phyloP scores from a whole-genome alignment of 495 filamentous ascomycete genomes.

The Hypoxylon subgilvum region DNA sequence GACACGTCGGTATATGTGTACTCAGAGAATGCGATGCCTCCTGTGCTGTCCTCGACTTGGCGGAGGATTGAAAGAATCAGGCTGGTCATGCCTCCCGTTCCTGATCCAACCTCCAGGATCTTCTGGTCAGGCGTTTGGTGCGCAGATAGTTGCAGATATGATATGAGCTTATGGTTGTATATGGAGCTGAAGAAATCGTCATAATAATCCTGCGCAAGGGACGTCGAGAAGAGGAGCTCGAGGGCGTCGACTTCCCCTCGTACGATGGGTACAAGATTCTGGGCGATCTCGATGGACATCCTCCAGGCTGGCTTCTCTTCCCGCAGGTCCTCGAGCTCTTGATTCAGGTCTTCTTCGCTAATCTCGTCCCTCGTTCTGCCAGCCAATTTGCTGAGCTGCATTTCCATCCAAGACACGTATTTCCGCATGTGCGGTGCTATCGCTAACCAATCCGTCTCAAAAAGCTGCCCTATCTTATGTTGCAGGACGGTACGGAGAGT shows the following conservation, averaged over 20 bases:
- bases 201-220: slow-evolving; percentile 37
- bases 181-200: slow-evolving; percentile 31
- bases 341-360: too few relatives aligned
- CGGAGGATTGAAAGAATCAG: slow-evolving; percentile 26
- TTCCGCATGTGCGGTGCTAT: too few relatives aligned
- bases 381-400: too few relatives aligned
- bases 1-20: slow-evolving; percentile 63
- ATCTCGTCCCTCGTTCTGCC: too few relatives aligned
- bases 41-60: slow-evolving; percentile 30
- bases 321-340: too few relatives aligned
- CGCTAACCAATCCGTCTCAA: too few relatives aligned
- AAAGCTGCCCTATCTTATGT: too few relatives aligned
- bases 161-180: slow-evolving; percentile 30
- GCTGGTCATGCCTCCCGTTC: slow-evolving; percentile 50
- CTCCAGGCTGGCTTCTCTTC: slow-evolving; percentile 36
- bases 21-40: slow-evolving; percentile 38
- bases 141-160: slow-evolving; percentile 33
- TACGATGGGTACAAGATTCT: slow-evolving; percentile 48
- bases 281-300: slow-evolving; percentile 37
- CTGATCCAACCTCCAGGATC: slow-evolving; percentile 57
- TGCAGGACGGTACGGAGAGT: too few relatives aligned
- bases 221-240: slow-evolving; percentile 38
- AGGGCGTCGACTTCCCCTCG: slow-evolving; percentile 49
- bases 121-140: slow-evolving; percentile 51
- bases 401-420: too few relatives aligned